phyloP scores from a whole-genome alignment of 116 monocot genomes.

The Posidonia oceanica region DNA sequence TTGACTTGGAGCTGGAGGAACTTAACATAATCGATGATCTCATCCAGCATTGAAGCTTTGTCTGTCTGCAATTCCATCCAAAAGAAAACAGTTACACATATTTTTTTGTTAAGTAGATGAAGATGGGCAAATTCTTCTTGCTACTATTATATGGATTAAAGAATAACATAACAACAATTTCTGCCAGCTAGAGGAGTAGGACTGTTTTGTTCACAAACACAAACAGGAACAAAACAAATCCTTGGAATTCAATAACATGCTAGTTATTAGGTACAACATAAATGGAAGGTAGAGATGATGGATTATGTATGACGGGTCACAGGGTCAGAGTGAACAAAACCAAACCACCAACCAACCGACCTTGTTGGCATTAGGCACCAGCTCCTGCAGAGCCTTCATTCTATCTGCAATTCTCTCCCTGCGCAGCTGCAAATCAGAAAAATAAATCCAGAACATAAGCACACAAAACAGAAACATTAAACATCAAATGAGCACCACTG shows the following conservation, averaged over 20 bases:
- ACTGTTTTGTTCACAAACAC: not conserved
- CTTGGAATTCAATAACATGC: not conserved
- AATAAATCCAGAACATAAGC: not conserved
- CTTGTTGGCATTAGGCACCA: constrained; percentile 98
- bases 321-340: not conserved
- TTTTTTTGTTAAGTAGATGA: not conserved
- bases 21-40: constrained; percentile 99
- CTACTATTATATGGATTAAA: too few relatives aligned
- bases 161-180: too few relatives aligned
- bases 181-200: not conserved
- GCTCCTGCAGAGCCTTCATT: constrained; percentile 91
- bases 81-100: not conserved
- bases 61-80: constrained; percentile 61
- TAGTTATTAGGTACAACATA: too few relatives aligned
- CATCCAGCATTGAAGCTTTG: constrained; percentile 99
- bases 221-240: not conserved
- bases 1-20: constrained; percentile 99
- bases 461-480: not conserved
- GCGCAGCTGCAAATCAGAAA: constrained; percentile 47
- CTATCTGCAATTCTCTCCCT: constrained; percentile 94
- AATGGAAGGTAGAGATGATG: not conserved
- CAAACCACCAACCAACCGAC: constrained; percentile 17
- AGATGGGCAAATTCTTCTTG: not conserved
- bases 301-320: not conserved
- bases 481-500: not conserved